Base-by-base conservation (phyloP, 2,329 filamentous ascomycete genomes). In the Xylaria sp. region DNA sequence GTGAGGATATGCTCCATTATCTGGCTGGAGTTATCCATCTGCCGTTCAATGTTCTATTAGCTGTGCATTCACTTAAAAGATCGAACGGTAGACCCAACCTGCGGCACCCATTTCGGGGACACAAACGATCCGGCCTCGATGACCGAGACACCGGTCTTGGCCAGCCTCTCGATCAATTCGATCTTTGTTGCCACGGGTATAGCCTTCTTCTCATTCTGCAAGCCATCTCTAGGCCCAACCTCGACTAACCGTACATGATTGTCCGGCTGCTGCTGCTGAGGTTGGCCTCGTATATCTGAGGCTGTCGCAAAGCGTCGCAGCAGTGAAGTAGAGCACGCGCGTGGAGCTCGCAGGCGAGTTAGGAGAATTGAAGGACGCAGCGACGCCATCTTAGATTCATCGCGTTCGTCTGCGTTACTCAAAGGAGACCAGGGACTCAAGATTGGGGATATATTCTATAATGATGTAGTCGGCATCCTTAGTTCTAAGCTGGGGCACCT, bases 1-100 rank as follows among this genome's bases (percentile, higher is more conserved):
- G 86, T 80, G 13, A 93, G 84, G 62, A 94, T 82, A 75, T 92
- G 88, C 71, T 91, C 82, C 65, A 96, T 86, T 55, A 96, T 92
- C 48, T 92, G 86, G 76, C 88, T 87, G 1, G 93, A 94, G 75
- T 92, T 91, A 71, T 90, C 90, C 92, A 95, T 94, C 91, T 93
- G 69, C 25, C 55, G 23, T 35, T 27, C n/a, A 1, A 47, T 40
- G 66, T 35, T 71, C 32, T 18, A 74, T 71, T 16, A 75, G 63
- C 5, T 53, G 57, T 35, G 54, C 35, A 16, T 32, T 6, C 44
- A 40, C 25, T 29, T 62, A 48, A 21, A 51, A 6, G 4, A 50
- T 50, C 35, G 29, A n/a, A 25, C 35, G 69, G 59, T 25, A 61
- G 50, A 18, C 71, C 74, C 57, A 59, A 90, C 88, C 83, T 92